These are phyloP conservation scores for Madurella mycetomatis DNA, from an alignment of 2,329 filamentous ascomycete genomes.

Conservation along the genomic window DNA sequence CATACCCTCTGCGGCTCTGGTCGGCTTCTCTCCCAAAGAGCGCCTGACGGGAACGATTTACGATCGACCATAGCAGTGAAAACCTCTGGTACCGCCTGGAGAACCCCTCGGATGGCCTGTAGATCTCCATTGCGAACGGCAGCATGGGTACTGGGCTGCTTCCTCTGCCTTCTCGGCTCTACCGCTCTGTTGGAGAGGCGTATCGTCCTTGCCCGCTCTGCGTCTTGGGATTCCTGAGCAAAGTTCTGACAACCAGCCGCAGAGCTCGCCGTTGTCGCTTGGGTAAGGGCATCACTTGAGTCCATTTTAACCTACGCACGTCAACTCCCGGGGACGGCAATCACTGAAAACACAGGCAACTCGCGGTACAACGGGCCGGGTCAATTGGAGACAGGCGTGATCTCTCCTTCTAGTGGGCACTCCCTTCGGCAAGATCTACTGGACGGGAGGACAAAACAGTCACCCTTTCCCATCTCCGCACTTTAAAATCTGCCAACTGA, in stretches of 20 bases:
- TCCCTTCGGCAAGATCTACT: too few species aligned
- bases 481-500: too few species aligned
- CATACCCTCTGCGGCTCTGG: conserved; percentile 4
- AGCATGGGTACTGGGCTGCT: neutral
- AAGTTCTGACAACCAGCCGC: neutral
- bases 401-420: too few species aligned
- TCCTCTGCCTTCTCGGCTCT: neutral
- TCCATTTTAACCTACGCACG: neutral
- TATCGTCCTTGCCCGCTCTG: too few species aligned
- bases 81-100: neutral
- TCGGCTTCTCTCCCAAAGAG: too few species aligned
- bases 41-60: neutral
- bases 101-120: neutral
- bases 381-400: too few species aligned
- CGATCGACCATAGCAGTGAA: neutral
- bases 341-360: too few species aligned
- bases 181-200: too few species aligned
- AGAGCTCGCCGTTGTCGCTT: neutral
- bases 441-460: too few species aligned
- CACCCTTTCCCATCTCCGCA: too few species aligned
- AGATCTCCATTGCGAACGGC: conserved; percentile 1
- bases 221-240: neutral
- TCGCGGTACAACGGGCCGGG: too few species aligned
- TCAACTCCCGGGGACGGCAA: too few species aligned
- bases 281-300: neutral